These are phyloP conservation scores for Colletotrichum endophyticum DNA, from an alignment of 2,329 filamentous ascomycete species.

Conservation along the genomic window DNA sequence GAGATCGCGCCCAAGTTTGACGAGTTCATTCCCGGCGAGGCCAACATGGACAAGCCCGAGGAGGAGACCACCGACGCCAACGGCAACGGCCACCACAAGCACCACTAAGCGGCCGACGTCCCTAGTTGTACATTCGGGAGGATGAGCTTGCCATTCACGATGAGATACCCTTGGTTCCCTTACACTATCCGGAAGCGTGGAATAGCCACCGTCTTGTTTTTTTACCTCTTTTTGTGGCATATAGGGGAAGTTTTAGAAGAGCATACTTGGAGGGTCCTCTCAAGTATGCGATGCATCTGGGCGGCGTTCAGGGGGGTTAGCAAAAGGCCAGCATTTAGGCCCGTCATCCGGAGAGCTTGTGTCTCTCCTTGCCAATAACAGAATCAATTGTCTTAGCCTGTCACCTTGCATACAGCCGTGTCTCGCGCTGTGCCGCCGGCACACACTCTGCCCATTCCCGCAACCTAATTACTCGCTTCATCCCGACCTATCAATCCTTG, in stretches of 20 bases:
- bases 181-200: conserved; percentile 7
- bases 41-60: conserved; percentile 63
- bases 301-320: conserved; percentile 7
- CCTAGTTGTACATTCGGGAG: background rate
- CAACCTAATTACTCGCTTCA: background rate
- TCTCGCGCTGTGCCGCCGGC: background rate
- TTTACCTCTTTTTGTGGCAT: background rate
- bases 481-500: background rate
- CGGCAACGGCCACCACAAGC: conserved; percentile 29
- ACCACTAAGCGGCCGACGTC: conserved; percentile 24
- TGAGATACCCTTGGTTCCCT: conserved; percentile 21
- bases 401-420: background rate
- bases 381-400: background rate
- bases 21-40: conserved; percentile 76
- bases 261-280: background rate
- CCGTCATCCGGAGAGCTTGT: background rate
- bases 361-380: background rate
- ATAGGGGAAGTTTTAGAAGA: conserved; percentile 1
- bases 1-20: conserved; percentile 64
- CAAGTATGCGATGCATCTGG: conserved; percentile 15
- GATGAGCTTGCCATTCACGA: conserved; percentile 16
- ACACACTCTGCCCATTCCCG: background rate
- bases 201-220: background rate
- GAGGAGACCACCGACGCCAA: conserved; percentile 43
- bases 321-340: conserved; percentile 14